A percentile compares a stretch with the other conserved stretches of the same genome.
phyloP scores from a whole-genome alignment of 352 stramenopile genomes.

The Globisporangium iwayamae region DNA sequence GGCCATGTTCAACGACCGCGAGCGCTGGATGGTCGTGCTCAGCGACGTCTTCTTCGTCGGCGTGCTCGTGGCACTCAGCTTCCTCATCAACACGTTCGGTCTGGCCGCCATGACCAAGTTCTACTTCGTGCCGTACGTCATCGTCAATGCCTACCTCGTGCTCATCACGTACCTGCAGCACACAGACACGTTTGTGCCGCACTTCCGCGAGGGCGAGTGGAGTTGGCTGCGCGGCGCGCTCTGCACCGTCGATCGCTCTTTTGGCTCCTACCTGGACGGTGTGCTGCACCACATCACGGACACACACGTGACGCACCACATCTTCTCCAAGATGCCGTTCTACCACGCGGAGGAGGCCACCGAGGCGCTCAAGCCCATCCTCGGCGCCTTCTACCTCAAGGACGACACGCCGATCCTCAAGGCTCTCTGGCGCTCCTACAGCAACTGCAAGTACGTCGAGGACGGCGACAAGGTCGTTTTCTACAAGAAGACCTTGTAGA shows the following conservation, averaged over 20 bases:
- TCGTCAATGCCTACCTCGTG: constrained; percentile 96
- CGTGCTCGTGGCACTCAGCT: constrained; percentile 52
- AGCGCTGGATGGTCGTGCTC: constrained; percentile 91
- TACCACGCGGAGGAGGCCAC: constrained; percentile 97
- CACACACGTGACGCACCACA: constrained; percentile 98
- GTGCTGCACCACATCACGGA: constrained; percentile 97
- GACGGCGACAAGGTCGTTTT: constrained; percentile 89
- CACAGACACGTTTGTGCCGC: constrained; percentile 96
- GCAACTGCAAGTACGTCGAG: constrained; percentile 94
- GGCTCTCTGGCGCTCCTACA: constrained; percentile 92
- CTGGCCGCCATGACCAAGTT: constrained; percentile 87
- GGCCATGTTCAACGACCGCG: constrained; percentile 92
- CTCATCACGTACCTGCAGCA: constrained; percentile 98
- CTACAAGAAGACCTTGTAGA: constrained; percentile 75
- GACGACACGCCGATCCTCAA: constrained; percentile 86
- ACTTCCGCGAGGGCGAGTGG: constrained; percentile 94
- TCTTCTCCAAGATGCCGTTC: constrained; percentile 99
- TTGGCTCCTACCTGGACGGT: constrained; percentile 94
- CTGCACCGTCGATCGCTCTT: constrained; percentile 97
- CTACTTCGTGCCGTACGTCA: constrained; percentile 95
- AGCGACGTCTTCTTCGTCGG: constrained; percentile 89
- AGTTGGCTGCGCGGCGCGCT: constrained; percentile 96
- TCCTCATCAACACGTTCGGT: constrained; percentile 61
- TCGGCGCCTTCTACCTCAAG: constrained; percentile 96
- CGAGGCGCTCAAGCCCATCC: constrained; percentile 88